phyloP scores from a whole-genome alignment of 768 basidiomycete genomes.

The Dioszegia hungarica region DNA sequence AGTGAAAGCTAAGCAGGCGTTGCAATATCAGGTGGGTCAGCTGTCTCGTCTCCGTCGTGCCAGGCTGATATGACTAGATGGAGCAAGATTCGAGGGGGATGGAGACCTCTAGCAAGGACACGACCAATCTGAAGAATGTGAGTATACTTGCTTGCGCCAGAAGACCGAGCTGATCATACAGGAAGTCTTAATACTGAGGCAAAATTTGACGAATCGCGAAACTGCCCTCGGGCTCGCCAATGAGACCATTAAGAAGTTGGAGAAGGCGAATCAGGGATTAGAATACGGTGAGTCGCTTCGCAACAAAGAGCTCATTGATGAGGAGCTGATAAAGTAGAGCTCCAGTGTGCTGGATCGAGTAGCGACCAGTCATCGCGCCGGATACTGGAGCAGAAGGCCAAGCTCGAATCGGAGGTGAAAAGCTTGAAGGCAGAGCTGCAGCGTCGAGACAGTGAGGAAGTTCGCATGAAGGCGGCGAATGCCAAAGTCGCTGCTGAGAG shows the following conservation, averaged over 20 bases:
- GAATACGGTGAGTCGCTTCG: slow-evolving; percentile 30
- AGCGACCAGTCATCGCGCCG: slow-evolving; percentile 8
- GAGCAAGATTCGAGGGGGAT: slow-evolving; percentile 3
- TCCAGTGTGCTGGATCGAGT: slow-evolving; percentile 17
- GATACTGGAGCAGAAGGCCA: slow-evolving; percentile 13
- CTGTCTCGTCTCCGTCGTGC: not conserved
- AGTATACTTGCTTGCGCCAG: slow-evolving; percentile 13
- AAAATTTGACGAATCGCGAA: slow-evolving; percentile 43
- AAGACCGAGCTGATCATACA: not conserved
- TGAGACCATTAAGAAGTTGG: slow-evolving; percentile 30
- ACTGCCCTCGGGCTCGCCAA: slow-evolving; percentile 25
- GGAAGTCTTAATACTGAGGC: slow-evolving; percentile 36
- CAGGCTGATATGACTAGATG: slow-evolving; percentile 1
- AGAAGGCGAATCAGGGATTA: slow-evolving; percentile 38
- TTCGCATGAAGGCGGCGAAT: slow-evolving; percentile 3
- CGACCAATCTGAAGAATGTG: slow-evolving; percentile 4
- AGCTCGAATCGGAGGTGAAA: slow-evolving; percentile 23
- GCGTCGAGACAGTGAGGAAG: slow-evolving; percentile 8
- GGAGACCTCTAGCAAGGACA: slow-evolving; percentile 3
- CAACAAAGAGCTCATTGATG: not conserved
- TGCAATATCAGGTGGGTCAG: slow-evolving; percentile 7
- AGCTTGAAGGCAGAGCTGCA: slow-evolving; percentile 14
- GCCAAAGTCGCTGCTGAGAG: not conserved
- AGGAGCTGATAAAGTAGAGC: slow-evolving; percentile 12
- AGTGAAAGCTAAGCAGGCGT: slow-evolving; percentile 8